Conservation (phyloP, 2,329 filamentous ascomycete species). For the Rosellinia necatrix region DNA sequence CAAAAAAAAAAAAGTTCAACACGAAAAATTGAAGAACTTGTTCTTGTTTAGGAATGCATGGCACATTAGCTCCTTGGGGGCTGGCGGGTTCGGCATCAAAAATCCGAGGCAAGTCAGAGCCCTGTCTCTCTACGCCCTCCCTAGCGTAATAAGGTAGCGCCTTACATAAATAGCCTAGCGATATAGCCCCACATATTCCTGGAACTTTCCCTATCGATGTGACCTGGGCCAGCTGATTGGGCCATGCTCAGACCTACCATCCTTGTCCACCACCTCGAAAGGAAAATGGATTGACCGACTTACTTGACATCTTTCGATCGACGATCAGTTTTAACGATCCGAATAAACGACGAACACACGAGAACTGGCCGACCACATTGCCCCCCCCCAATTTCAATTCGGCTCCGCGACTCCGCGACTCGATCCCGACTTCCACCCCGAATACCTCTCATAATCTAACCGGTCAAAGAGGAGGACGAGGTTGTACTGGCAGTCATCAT, state of each 20-base stretch:
- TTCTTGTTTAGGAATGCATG: neutral
- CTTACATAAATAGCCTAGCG: neutral
- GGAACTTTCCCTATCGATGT: slow-evolving; percentile 16
- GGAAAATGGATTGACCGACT: slow-evolving; percentile 22
- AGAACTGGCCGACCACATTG: neutral
- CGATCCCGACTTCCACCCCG: neutral
- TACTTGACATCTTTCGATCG: slow-evolving; percentile 12
- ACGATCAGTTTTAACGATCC: neutral
- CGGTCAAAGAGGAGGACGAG: neutral
- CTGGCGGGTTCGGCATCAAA: neutral
- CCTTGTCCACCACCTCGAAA: slow-evolving; percentile 6
- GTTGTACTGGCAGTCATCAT: slow-evolving; percentile 52
- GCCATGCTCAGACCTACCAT: neutral
- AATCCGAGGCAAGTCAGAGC: neutral
- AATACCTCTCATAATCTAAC: neutral
- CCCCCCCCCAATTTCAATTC: neutral
- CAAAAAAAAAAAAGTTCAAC: neutral
- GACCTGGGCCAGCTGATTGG: slow-evolving; percentile 17
- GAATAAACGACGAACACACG: neutral
- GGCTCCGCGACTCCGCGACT: neutral
- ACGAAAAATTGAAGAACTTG: neutral
- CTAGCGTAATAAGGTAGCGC: too few relatives aligned
- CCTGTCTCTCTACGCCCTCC: too few relatives aligned
- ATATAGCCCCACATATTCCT: neutral
- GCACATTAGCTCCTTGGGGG: neutral